Evolutionary conservation across 2,329 filamentous ascomycete species (phyloP).

Genomic region (Trichophyton schoenleinii): DNA sequence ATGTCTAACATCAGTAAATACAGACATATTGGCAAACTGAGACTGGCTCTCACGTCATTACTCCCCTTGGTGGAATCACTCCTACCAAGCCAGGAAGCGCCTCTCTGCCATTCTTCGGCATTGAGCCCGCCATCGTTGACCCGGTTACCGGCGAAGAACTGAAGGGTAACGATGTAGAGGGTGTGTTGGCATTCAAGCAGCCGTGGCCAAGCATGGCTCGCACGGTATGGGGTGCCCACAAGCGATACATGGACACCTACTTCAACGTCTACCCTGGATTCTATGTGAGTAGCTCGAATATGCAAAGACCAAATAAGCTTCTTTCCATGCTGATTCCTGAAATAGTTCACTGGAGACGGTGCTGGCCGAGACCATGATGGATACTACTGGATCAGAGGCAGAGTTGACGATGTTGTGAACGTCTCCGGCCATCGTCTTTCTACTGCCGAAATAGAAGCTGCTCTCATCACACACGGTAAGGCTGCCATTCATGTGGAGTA

Average conservation of each 20-base stretch:
- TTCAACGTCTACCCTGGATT: slow-evolving; percentile 95
- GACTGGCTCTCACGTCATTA: slow-evolving; percentile 92
- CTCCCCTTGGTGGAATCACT: slow-evolving; percentile 80
- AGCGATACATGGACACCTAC: slow-evolving; percentile 98
- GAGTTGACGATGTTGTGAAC: slow-evolving; percentile 97
- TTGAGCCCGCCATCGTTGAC: slow-evolving; percentile 95
- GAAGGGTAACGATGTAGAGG: slow-evolving; percentile 90
- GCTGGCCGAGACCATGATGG: slow-evolving; percentile 93
- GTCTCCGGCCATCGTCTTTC: slow-evolving; percentile 92
- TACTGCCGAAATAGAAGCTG: slow-evolving; percentile 95
- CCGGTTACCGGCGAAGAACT: slow-evolving; percentile 90
- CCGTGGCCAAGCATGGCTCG: slow-evolving; percentile 97
- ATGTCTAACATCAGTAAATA: not conserved
- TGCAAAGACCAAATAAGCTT: not conserved
- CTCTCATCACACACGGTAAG: slow-evolving; percentile 75
- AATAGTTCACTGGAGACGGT: slow-evolving; percentile 54
- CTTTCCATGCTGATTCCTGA: slow-evolving; percentile 6
- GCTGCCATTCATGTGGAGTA: slow-evolving; percentile 1
- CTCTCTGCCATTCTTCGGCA: slow-evolving; percentile 93
- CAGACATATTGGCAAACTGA: slow-evolving; percentile 99
- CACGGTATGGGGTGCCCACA: slow-evolving; percentile 94
- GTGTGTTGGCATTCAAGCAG: slow-evolving; percentile 93
- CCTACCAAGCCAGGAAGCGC: slow-evolving; percentile 95
- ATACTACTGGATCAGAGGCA: slow-evolving; percentile 99
- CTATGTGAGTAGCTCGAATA: slow-evolving; percentile 55